Evolutionary conservation across 805 yeast genomes (phyloP).

Genomic region (Kodamaea lidongshanica): DNA sequence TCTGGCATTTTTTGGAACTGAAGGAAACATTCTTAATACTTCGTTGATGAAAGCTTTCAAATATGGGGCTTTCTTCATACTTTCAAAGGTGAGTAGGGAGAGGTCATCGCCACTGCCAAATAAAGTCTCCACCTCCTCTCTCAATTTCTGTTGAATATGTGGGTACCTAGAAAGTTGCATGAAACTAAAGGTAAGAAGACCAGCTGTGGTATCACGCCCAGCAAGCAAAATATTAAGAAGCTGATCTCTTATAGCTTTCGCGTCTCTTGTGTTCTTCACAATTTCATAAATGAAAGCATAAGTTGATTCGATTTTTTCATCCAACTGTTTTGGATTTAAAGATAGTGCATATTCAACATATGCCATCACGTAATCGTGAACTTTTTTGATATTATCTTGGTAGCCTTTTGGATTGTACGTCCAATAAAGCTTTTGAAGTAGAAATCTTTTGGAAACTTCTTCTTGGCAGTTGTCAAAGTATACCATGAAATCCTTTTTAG

Average conservation of each 20-base stretch:
- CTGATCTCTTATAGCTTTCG: slow-evolving; percentile 43
- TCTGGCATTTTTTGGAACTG: slow-evolving; percentile 46
- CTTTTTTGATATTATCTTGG: slow-evolving; percentile 14
- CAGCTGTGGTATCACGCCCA: slow-evolving; percentile 53
- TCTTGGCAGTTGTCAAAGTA: slow-evolving; percentile 16
- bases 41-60: slow-evolving; percentile 45
- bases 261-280: slow-evolving; percentile 43
- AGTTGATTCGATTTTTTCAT: slow-evolving; percentile 26
- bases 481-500: slow-evolving; percentile 13
- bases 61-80: slow-evolving; percentile 44
- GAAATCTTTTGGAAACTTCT: slow-evolving; percentile 14
- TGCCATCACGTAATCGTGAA: slow-evolving; percentile 30
- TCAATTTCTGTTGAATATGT: slow-evolving; percentile 29
- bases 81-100: slow-evolving; percentile 39
- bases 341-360: slow-evolving; percentile 36
- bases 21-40: slow-evolving; percentile 44
- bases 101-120: slow-evolving; percentile 32
- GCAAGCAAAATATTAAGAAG: slow-evolving; percentile 46
- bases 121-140: slow-evolving; percentile 26
- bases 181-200: slow-evolving; percentile 40
- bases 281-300: slow-evolving; percentile 45
- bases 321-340: slow-evolving; percentile 25
- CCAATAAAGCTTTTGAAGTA: slow-evolving; percentile 15
- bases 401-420: slow-evolving; percentile 14
- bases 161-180: slow-evolving; percentile 43